Conservation (phyloP, 148 eudicot genomes). For the Persicaria maculosa region DNA sequence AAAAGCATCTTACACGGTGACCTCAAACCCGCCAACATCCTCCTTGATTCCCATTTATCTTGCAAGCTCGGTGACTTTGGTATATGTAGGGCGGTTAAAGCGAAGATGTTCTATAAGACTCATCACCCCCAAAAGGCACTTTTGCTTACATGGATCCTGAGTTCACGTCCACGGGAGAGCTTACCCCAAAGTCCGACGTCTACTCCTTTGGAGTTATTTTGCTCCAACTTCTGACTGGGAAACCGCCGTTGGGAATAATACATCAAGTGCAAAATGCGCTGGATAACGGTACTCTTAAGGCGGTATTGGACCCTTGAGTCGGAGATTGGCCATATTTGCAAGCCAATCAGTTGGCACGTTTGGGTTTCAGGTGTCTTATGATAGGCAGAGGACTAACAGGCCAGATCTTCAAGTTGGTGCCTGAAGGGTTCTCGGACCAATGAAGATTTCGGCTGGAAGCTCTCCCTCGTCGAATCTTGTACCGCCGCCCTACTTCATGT, state of each 20-base stretch:
- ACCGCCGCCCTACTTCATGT: conserved; percentile 50
- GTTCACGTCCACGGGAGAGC: conserved; percentile 56
- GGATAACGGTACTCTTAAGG: conserved; percentile 42
- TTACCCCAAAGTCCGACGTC: conserved; percentile 67
- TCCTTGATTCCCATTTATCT: conserved; percentile 50
- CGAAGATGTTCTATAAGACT: conserved; percentile 28
- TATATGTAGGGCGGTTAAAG: conserved; percentile 37
- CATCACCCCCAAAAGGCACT: conserved; percentile 50
- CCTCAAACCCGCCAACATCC: conserved; percentile 63
- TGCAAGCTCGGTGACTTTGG: conserved; percentile 85
- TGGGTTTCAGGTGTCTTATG: conserved; percentile 73
- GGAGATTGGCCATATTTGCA: conserved; percentile 98
- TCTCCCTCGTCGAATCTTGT: conserved; percentile 25
- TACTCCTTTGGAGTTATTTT: conserved; percentile 77
- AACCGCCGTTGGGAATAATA: conserved; percentile 47
- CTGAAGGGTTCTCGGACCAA: conserved; percentile 64
- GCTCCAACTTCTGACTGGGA: conserved; percentile 64
- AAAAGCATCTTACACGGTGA: conserved; percentile 55
- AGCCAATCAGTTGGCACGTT: conserved; percentile 67
- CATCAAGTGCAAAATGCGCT: conserved; percentile 65
- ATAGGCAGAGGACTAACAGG: conserved; percentile 31
- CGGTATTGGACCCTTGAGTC: conserved; percentile 62
- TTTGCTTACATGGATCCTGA: conserved; percentile 71
- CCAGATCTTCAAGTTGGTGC: conserved; percentile 69
- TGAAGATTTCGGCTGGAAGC: conserved; percentile 52